Base-by-base conservation (phyloP, 2,329 filamentous ascomycete genomes). In the Ophiostoma ulmi region DNA sequence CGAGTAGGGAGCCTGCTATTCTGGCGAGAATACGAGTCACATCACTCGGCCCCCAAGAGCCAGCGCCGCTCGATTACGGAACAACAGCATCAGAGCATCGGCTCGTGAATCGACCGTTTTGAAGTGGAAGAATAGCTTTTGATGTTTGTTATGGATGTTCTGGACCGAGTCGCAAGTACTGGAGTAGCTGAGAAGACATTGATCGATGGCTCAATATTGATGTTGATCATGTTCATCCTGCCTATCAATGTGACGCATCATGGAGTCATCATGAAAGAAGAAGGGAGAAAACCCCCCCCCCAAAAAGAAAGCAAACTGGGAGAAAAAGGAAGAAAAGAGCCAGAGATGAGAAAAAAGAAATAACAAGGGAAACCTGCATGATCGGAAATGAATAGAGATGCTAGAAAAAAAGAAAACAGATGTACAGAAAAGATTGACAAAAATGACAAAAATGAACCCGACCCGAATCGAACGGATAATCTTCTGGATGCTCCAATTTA, bases 391-490 rank as follows among this genome's bases (percentile, higher is more conserved):
- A 61, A 61, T 31, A 31, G 13, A 31, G 11, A 35, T 35, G 17
- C 26, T 5, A 22, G 41, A 22, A n/a, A 35, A 38, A 22, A 65
- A 26, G 20, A 39, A 22, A 64, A 39, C 22, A 38, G 7, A 17
- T 31, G 31, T 31, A 31, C 3, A 17, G 38, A 13, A n/a, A 8
- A 35, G 20, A 35, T 6, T 6, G 26, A 13, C 26, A 61, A 35
- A 63, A 64, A 36, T 13, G 5, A 31, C 38, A 65, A 65, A 61
- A 22, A 41, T 65, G 63, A 65, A 65, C 63, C 63, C 22, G 63
- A 65, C 63, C 63, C 63, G 63, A 65, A 65, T 65, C 35, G 63
- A 65, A 65, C 63, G 63, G 63, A 65, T 65, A 65, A 65, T 65
- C 63, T 65, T 65, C 63, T 65, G 63, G 63, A 65, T 36, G 61